Evolutionary conservation across 106 monocot species (phyloP).

Genomic region (Platanthera guangdongensis): DNA sequence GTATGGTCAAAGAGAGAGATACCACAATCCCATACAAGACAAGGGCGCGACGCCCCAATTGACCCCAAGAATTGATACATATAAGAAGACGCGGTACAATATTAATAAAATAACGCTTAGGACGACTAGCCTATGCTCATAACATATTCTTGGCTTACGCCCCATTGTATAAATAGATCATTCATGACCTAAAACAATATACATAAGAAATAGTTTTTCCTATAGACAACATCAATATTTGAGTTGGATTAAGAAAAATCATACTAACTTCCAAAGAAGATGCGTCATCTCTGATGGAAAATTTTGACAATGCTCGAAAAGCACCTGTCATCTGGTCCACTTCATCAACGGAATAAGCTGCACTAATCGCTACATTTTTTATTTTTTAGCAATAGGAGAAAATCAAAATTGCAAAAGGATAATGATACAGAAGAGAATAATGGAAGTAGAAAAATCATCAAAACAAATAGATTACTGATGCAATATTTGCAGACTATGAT

Average conservation of each 20-base stretch:
- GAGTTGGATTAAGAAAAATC: not conserved
- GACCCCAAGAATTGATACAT: too few species aligned
- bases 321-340: conserved; percentile 22
- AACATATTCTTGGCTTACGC: too few species aligned
- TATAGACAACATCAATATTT: not conserved
- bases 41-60: too few species aligned
- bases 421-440: not conserved
- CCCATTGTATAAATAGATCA: too few species aligned
- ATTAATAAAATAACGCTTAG: too few species aligned
- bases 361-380: not conserved
- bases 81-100: too few species aligned
- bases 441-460: not conserved
- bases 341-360: conserved; percentile 43
- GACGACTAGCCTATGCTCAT: too few species aligned
- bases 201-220: not conserved
- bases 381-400: not conserved
- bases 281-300: conserved; percentile 28
- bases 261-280: conserved; percentile 29
- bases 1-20: too few species aligned
- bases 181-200: too few species aligned
- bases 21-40: too few species aligned
- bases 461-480: not conserved
- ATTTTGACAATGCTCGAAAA: conserved; percentile 20
- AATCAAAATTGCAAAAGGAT: not conserved
- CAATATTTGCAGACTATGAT: not conserved